These are phyloP conservation scores for Capsella bursapastoris DNA, from an alignment of 345 rosid species.

Conservation along the genomic window DNA sequence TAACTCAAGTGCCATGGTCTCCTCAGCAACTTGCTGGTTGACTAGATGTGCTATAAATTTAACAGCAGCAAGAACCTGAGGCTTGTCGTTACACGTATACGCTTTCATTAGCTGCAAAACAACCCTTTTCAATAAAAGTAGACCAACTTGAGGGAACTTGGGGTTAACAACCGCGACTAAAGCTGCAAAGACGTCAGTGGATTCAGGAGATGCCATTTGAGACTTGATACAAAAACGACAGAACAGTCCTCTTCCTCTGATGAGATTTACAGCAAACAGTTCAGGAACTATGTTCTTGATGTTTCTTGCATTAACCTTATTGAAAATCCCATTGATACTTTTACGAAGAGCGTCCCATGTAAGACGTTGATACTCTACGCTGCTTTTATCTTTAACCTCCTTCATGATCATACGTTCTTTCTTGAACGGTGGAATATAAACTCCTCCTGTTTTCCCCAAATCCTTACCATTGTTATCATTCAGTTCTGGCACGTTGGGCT, in stretches of 20 bases:
- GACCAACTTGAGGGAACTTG: slow-evolving; percentile 90
- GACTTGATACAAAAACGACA: slow-evolving; percentile 93
- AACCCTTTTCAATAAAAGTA: slow-evolving; percentile 75
- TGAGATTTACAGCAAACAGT: slow-evolving; percentile 82
- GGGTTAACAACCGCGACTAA: slow-evolving; percentile 81
- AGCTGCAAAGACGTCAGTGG: slow-evolving; percentile 91
- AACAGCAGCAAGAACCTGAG: slow-evolving; percentile 89
- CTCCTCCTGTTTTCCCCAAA: slow-evolving; percentile 76
- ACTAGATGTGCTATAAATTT: slow-evolving; percentile 94
- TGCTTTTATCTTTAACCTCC: slow-evolving; percentile 79
- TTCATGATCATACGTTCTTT: slow-evolving; percentile 81
- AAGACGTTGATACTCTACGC: slow-evolving; percentile 80
- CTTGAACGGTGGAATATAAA: slow-evolving; percentile 88
- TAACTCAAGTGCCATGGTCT: slow-evolving; percentile 82
- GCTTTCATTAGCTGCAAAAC: slow-evolving; percentile 95
- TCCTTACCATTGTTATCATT: slow-evolving; percentile 45
- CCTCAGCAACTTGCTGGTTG: slow-evolving; percentile 91
- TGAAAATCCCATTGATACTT: slow-evolving; percentile 91
- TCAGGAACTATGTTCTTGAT: slow-evolving; percentile 85
- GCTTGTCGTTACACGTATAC: slow-evolving; percentile 93
- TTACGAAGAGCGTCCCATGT: slow-evolving; percentile 98
- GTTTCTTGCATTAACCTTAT: slow-evolving; percentile 83
- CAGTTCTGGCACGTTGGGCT: slow-evolving; percentile 51
- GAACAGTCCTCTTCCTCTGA: slow-evolving; percentile 89
- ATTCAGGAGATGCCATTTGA: slow-evolving; percentile 94